Conservation (phyloP, 768 basidiomycete genomes). For the Boletus rex-veris region DNA sequence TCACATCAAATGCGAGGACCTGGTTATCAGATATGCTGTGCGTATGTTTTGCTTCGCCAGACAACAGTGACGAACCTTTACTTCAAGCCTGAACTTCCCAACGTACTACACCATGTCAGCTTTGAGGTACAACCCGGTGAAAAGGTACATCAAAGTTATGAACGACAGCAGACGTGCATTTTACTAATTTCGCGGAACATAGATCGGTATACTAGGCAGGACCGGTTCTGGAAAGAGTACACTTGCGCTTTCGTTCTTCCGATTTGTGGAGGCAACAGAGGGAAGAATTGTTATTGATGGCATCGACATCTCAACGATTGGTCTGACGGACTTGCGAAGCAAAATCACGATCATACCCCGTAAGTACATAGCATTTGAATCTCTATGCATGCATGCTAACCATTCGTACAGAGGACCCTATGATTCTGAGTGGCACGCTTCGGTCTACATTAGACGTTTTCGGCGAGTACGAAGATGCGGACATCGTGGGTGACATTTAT, state of each 20-base stretch:
- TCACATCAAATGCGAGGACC: conserved; percentile 64
- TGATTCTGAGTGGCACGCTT: conserved; percentile 78
- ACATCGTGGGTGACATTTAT: conserved; percentile 54
- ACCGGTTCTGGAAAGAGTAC: conserved; percentile 79
- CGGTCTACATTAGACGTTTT: conserved; percentile 84
- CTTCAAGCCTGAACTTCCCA: conserved; percentile 74
- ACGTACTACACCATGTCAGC: conserved; percentile 76
- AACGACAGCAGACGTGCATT: background rate
- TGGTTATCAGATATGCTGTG: conserved; percentile 78
- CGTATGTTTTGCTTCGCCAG: conserved; percentile 22
- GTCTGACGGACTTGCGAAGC: conserved; percentile 77
- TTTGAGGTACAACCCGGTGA: conserved; percentile 73
- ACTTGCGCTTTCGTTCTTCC: conserved; percentile 80
- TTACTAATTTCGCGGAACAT: conserved; percentile 5
- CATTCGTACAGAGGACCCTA: conserved; percentile 70
- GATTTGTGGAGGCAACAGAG: conserved; percentile 82
- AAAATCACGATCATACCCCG: conserved; percentile 75
- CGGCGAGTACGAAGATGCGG: conserved; percentile 77
- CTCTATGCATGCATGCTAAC: background rate
- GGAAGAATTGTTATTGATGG: conserved; percentile 75
- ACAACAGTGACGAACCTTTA: background rate
- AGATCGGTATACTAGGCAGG: conserved; percentile 70
- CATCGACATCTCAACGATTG: conserved; percentile 75
- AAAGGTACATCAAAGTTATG: conserved; percentile 46
- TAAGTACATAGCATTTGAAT: conserved; percentile 32